Base-by-base conservation (phyloP, 129 eudicot genomes). In the Dittrichia graveolens region DNA sequence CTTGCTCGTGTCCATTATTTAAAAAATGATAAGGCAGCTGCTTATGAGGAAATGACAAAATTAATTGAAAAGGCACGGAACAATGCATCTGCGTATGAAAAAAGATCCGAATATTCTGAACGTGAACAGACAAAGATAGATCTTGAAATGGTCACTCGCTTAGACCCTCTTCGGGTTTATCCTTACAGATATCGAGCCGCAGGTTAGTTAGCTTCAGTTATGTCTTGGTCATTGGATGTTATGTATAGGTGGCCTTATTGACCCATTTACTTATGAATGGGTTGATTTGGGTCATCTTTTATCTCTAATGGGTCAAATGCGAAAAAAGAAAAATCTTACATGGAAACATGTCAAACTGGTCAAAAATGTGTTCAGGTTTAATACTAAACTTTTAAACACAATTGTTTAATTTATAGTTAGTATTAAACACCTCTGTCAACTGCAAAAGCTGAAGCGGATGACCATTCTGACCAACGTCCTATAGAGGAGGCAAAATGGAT, bases 151-250 rank as follows among this genome's bases (percentile, higher is more conserved):
- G 98, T 94, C 73, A 94, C 97, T 67, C 82, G 87, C 10, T 77
- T 90, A 65, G 98, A 94, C 80, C 98, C 98, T 70, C 98, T 94
- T 69, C 91, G 98, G 6, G 98, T 94, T 24, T 94, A 94, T 54
- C 98, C 98, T 18, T 94, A 94, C 83, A 83, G 98, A 80, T 94
- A 94, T 61, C 92, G 98, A 52, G 98, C 98, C 24, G 97, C 97
- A 90, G 98, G 98, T 94, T 69, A 78, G 89, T 78, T 77, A 49
- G 19, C 75, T 64, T 43, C 31, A 12, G 14, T 65, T 75, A 34
- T 18, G 5, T 55, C 37, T 37, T 5, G 38, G 61, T 37, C 12
- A 12, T 46, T 3, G 19, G 45, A 45, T 46, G 5, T 11, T 44
- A 10, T 46, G 12, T 10, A 65, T n/a, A 43, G 14, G 39, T 42